A percentile compares a stretch with the other conserved stretches of the same genome.
Conservation (phyloP, 2,329 filamentous ascomycete genomes). For the Dryadomyces quercivorus region DNA sequence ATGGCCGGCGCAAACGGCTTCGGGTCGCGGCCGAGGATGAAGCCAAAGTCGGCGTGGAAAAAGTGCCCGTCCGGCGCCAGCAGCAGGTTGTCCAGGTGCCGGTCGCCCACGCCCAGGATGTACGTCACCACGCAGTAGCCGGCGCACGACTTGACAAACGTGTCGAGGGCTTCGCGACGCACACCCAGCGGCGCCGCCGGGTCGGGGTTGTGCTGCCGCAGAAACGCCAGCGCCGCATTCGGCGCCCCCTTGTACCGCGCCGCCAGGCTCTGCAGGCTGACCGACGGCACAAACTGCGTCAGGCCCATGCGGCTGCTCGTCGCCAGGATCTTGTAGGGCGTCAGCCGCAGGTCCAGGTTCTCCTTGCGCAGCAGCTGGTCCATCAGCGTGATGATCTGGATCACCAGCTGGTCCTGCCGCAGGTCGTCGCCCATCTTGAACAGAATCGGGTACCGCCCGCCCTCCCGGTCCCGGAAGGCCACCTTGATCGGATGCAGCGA, state of each 20-base stretch:
- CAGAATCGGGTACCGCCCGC: constrained; percentile 75
- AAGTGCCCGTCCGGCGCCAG: constrained; percentile 85
- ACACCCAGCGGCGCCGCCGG: constrained; percentile 70
- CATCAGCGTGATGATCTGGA: constrained; percentile 96
- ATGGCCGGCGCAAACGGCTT: constrained; percentile 96
- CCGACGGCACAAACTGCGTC: constrained; percentile 85
- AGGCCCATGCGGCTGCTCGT: constrained; percentile 83
- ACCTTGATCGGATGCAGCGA: constrained; percentile 84
- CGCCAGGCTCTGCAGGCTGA: constrained; percentile 70
- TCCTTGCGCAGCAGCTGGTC: constrained; percentile 91
- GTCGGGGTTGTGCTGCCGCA: constrained; percentile 83
- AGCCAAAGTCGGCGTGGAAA: constrained; percentile 97
- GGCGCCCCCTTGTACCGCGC: constrained; percentile 59
- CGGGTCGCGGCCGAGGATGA: constrained; percentile 90
- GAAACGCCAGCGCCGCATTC: constrained; percentile 65
- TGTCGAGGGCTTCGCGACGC: constrained; percentile 86
- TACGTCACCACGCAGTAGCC: constrained; percentile 99
- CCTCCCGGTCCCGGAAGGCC: constrained; percentile 71
- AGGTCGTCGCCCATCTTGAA: constrained; percentile 97
- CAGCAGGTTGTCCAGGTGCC: constrained; percentile 90
- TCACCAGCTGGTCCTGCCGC: constrained; percentile 91
- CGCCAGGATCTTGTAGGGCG: constrained; percentile 91
- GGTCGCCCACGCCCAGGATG: constrained; percentile 87
- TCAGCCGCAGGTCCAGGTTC: constrained; percentile 87
- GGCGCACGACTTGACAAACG: constrained; percentile 88